Conservation (phyloP, 805 yeast species). For the Alloascoidea africana region DNA sequence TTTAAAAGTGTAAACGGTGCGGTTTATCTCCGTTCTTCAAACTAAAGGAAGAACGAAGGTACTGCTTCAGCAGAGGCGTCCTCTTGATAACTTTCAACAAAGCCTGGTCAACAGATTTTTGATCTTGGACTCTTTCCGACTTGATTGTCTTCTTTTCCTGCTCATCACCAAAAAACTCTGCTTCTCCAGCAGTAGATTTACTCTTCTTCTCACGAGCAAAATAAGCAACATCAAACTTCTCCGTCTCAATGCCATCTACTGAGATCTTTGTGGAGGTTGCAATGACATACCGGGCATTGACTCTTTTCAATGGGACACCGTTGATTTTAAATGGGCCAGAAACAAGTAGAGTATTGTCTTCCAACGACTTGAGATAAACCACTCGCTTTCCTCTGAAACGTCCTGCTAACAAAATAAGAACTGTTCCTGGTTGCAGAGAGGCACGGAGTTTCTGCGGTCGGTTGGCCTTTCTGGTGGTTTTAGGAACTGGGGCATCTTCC, state of each 20-base stretch:
- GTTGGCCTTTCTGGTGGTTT: constrained; percentile 78
- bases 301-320: constrained; percentile 99
- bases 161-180: constrained; percentile 73
- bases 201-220: constrained; percentile 89
- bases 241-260: constrained; percentile 65
- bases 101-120: constrained; percentile 87
- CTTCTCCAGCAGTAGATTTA: constrained; percentile 69
- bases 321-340: constrained; percentile 99
- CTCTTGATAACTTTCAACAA: constrained; percentile 89
- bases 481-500: constrained; percentile 78
- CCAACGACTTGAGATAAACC: constrained; percentile 90
- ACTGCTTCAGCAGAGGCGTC: constrained; percentile 93
- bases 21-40: constrained; percentile 98
- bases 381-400: constrained; percentile 99
- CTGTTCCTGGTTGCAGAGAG: constrained; percentile 95
- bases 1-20: constrained; percentile 92
- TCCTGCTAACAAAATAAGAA: constrained; percentile 93
- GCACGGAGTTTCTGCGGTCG: constrained; percentile 94
- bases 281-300: constrained; percentile 95
- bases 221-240: constrained; percentile 88
- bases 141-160: constrained; percentile 75
- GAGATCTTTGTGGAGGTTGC: constrained; percentile 92
- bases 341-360: constrained; percentile 94
- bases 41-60: constrained; percentile 90
- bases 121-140: constrained; percentile 93